Evolutionary conservation across 768 basidiomycete genomes (phyloP), one percentile per base, ranked within the genome.

Genomic region (Phanerodontia chrysosporium): DNA sequence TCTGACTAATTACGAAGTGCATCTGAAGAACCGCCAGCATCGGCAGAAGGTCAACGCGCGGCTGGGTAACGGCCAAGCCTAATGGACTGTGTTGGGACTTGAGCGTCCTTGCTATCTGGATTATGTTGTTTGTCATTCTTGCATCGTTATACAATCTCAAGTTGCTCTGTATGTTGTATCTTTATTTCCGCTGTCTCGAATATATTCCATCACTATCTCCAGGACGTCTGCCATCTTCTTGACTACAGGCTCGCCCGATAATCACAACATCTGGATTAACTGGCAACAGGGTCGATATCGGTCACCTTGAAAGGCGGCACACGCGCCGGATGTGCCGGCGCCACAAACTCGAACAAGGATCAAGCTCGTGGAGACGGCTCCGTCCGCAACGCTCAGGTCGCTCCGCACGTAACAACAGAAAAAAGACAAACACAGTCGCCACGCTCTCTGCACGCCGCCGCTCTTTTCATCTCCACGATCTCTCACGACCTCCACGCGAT

Each of bases 1-100:
- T 12, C 73, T 98, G 51, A 78, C 81, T 25, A 97, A 98, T 70
- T 98, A 94, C 65, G 90, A 94, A 69, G 89, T 97, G 12, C 96
- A 99, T 75, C 75, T 99, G 55, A 88, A 85, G 76, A 93, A 94
- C 66, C 83, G 90, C 51, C 81, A 83, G 68, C 92, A 94, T 72
- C 84, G 91, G 39, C 79, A 82, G 62, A 82, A 85, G 54, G 91
- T 93, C 30, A 84, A 83, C 65, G 80, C 82, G 24, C 86, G 90
- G 45, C 27, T 76, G 42, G 57, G 59, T 18, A 62, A 59, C 13
- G 45, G n/a, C 14, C 35, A 53, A 27, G 32, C 57, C 32, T 63
- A 63, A 36, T 46, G 60, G 58, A 65, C 57, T 55, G 36, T 36
- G 35, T 29, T 59, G 25, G 59, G 51, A 29, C 28, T 18, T 57